Evolutionary conservation across 176 grass and related monocot genomes (phyloP), one percentile per base, ranked within the genome.

Genomic region (Alloteropsis semialata): DNA sequence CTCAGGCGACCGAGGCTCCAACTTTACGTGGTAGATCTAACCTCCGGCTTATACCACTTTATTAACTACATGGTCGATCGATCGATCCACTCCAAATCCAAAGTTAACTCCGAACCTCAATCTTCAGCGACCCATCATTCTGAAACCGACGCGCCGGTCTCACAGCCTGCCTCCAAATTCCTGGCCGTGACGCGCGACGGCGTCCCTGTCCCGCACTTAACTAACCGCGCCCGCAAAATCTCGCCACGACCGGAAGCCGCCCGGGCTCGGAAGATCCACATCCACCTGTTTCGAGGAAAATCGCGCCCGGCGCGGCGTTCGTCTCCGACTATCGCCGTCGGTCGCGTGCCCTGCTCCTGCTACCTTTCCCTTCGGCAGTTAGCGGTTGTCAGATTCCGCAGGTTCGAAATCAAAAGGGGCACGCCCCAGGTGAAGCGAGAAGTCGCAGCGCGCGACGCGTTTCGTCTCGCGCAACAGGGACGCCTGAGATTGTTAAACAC

Each of bases 201-300:
- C 21, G 74, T 83, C 80, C 37, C 81, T 79, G 22, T 84, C 81
- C 21, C 11, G 8, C 27, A 17, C 80, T 78, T 65, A 72, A 79
- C 74, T 46, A 78, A 79, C 57, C 45, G 56, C 32, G 65, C 30
- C 37, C 19, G 8, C 33, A 41, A 77, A 32, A 41, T 53, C 53
- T 49, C n/a, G 27, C 78, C 44, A 17, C 30, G 30, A 16, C 38
- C 25, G 11, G 30, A 5, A 60, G 38, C 2, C 8, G 6, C 13
- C 6, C 18, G 1, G 5, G 50, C 49, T 21, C 12, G 13, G 3
- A 19, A 5, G 37, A 75, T 4, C 4, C 0, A 0, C 27, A 59
- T 36, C 57, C 69, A 81, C 27, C 70, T 37, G 71, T 87, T 66
- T 7, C 78, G 28, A 81, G 34, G 60, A 68, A 87, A 81, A 68